Base-by-base conservation (phyloP, 176 grass and related monocot genomes). In the Carex pumila region DNA sequence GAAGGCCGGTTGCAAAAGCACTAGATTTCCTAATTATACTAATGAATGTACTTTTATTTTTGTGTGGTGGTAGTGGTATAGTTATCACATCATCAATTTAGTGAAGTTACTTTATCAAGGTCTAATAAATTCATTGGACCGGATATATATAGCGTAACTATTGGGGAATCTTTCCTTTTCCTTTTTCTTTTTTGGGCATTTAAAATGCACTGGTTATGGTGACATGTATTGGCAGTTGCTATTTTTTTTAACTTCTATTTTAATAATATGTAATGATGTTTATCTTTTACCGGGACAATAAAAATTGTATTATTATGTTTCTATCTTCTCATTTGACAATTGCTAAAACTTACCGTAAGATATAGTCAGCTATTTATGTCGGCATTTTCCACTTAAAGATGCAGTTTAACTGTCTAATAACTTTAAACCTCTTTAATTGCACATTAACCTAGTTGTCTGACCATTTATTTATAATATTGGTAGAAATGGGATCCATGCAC, bases 1-100 rank as follows among this genome's bases (percentile, higher is more conserved):
- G 7, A 55, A 34, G 55, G 61, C 14, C 68, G 25, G 52, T 57
- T 17, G 34, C 45, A 7, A 83, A 54, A 83, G 62, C 62, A 50
- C 62, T 68, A 52, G 45, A 65, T 62, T 81, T 67, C 54, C 43
- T 65, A 68, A 66, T 67, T 68, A 50, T 83, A 7, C 43, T 31
- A 50, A 47, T 50, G 43, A 11, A 75, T 18, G 3, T 66, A 65
- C 45, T 64, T 67, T 50, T 64, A 13, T 63, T 64, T 81, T 81
- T n/a, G 12, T 81, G 32, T 81, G 60, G 58, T 61, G 56, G 34
- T 58, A 61, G 78, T 81, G 56, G 21, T 25, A 67, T 9, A 83
- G 81, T 83, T 83, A 50, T 55, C 43, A 69, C 41, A n/a, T 83
- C 62, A 83, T 83, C 62, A 49, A 69, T 69, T 68, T 83, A 29